Base-by-base conservation (phyloP, 1,284 basidiomycete species). In the Malassezia yamatoensis region DNA sequence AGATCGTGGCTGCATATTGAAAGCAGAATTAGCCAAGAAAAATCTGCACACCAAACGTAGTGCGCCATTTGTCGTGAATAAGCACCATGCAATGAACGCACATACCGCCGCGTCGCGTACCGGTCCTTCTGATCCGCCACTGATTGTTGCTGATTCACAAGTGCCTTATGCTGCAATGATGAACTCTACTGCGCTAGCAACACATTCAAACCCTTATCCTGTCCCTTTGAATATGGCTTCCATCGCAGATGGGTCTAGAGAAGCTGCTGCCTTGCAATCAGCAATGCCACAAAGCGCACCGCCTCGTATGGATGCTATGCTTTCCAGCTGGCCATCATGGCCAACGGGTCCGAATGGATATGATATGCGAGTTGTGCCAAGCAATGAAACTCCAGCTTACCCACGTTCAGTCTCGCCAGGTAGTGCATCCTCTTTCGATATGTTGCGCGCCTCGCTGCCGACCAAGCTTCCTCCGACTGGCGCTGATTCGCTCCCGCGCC, bases 21-120 rank as follows among this genome's bases (percentile, higher is more conserved):
- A 96, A 76, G 93, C 93, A 15, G 94, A 98, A 78, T 96, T 98
- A 89, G 93, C 93, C 37, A 98, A 98, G 83, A 98, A 98, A 82
- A 96, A 98, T 72, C 76, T 98, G 43, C 93, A 98, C 74, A 94
- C 90, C 33, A 74, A 74, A 58, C 72, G 72, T 24, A 42, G 29
- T 5, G 45, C 40, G 35, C 45, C 49, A 7, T 46, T 33, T 33
- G 42, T 51, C n/a, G 20, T 36, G 10, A 36, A 21, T 18, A 55
- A 50, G 38, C 40, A 43, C 15, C 16, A 20, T 12, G 41, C 41
- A 5, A 43, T 16, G 34, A 32, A 40, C 36, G 13, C 52, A 47
- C 41, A 43, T 16, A 16, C 13, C 16, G 41, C 16, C 16, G 41
- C 41, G n/a, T 16, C 41, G 1, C 41, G 41, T 7, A 16, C 16